These are phyloP conservation scores for Beauveria australis DNA, from an alignment of 2,329 filamentous ascomycete species.

Conservation along the genomic window DNA sequence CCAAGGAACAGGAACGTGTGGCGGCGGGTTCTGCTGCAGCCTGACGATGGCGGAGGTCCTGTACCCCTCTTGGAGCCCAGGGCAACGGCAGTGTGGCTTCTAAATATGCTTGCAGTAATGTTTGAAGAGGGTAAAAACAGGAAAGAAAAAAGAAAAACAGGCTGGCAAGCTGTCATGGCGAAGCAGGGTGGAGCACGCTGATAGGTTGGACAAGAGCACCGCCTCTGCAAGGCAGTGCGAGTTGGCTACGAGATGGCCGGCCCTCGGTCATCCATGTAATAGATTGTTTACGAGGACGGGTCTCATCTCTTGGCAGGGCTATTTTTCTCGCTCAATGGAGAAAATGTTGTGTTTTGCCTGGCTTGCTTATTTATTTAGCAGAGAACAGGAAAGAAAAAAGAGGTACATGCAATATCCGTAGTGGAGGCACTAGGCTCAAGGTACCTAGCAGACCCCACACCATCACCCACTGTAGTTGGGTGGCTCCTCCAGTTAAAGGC, in stretches of 20 bases:
- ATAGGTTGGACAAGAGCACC: too few species aligned
- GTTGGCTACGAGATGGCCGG: too few species aligned
- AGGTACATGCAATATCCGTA: neutral
- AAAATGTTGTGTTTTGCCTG: neutral
- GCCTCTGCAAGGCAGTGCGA: too few species aligned
- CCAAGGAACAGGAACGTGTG: neutral
- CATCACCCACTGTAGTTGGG: neutral
- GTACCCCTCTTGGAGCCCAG: too few species aligned
- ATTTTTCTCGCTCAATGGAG: neutral
- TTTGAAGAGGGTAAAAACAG: too few species aligned
- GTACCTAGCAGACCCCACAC: neutral
- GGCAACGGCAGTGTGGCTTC: neutral
- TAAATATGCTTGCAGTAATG: too few species aligned
- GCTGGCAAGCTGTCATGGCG: too few species aligned
- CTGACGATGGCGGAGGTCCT: too few species aligned
- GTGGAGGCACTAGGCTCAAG: neutral
- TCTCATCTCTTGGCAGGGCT: conserved; percentile 2
- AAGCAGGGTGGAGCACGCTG: too few species aligned
- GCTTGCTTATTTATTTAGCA: neutral
- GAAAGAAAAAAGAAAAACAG: too few species aligned
- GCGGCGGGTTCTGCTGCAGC: neutral
- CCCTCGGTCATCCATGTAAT: neutral
- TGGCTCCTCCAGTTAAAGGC: neutral
- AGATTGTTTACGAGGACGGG: neutral
- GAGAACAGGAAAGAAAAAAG: neutral